Evolutionary conservation across 352 stramenopile species (phyloP), one percentile per base, ranked within the genome.

Genomic region (Phytophthora pisi): DNA sequence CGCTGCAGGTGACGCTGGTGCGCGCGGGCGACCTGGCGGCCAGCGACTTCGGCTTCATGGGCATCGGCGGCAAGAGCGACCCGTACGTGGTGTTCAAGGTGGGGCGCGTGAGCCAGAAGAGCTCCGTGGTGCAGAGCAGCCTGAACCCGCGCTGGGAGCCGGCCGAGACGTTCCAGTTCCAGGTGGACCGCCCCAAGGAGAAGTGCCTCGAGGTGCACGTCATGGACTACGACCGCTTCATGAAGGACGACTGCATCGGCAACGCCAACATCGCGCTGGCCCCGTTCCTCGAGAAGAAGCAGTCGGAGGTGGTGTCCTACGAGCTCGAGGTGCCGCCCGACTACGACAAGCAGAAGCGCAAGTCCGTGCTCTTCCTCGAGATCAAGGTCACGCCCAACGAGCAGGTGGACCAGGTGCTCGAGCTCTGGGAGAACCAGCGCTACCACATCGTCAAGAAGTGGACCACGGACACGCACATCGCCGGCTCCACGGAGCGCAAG

Each of bases 401-500:
- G 40, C 68, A 61, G 28, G 79, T 88, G 18, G 85, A 92, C 60
- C 70, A 84, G 57, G 73, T 90, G 18, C 74, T 96, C 5, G 86
- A 93, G 69, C 77, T 93, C 18, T 96, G 86, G 86, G 86, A 96
- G 74, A 91, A 93, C 72, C 83, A 96, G 66, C 82, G 84, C 18
- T 93, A 84, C 69, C 77, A 90, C 58, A 77, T 92, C 49, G 72
- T 91, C 58, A 86, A 89, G 65, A 91, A 89, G 47, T 96, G 86
- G 84, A 91, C 78, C 13, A 83, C 70, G 16, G 81, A 92, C 38
- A 79, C 75, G 40, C 51, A 89, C 34, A 72, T 90, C 26, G 43
- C 65, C 8, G 68, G 75, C 50, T 86, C 72, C 0, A 84, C 65
- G 38, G 84, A 96, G 50, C 86, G 88, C 60, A 86, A 86, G 62